Evolutionary conservation across 2,329 filamentous ascomycete genomes (phyloP).

Genomic region (Ascochyta clinopodiicola): DNA sequence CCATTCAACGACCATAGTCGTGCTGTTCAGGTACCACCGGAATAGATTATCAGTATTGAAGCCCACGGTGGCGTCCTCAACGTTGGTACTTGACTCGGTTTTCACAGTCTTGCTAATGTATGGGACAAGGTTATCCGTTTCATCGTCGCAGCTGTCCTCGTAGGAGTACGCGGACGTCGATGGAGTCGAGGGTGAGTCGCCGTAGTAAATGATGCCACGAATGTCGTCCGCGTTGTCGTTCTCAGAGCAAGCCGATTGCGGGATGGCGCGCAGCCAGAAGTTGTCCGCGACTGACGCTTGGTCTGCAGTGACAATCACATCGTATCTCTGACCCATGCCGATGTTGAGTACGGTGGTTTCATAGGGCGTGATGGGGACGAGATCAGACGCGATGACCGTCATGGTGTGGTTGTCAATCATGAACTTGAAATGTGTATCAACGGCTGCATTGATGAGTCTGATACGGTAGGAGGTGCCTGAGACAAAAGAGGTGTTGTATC

Average conservation of each 20-base stretch:
- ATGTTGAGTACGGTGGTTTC: conserved; percentile 48
- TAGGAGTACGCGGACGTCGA: conserved; percentile 44
- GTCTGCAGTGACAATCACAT: conserved; percentile 46
- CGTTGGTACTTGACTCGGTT: conserved; percentile 28
- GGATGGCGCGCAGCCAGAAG: conserved; percentile 49
- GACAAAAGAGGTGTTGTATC: conserved; percentile 48
- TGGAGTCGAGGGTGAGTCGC: conserved; percentile 34
- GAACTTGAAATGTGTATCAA: conserved; percentile 52
- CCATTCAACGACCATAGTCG: conserved; percentile 49
- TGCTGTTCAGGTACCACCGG: conserved; percentile 52
- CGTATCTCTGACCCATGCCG: conserved; percentile 51
- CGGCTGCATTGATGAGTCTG: conserved; percentile 52
- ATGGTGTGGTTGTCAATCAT: conserved; percentile 54
- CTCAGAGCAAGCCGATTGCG: conserved; percentile 48
- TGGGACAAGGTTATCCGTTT: conserved; percentile 36
- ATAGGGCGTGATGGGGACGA: conserved; percentile 53
- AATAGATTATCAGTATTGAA: conserved; percentile 46
- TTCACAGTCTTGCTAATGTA: conserved; percentile 45
- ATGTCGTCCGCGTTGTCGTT: conserved; percentile 44
- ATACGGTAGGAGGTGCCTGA: conserved; percentile 52
- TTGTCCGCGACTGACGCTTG: conserved; percentile 37
- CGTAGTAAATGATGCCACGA: conserved; percentile 50
- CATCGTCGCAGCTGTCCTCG: conserved; percentile 47
- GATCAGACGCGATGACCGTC: conserved; percentile 53
- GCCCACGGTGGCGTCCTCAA: conserved; percentile 40